These are phyloP conservation scores for Draba incana DNA, from an alignment of 345 rosid species.

Conservation along the genomic window DNA sequence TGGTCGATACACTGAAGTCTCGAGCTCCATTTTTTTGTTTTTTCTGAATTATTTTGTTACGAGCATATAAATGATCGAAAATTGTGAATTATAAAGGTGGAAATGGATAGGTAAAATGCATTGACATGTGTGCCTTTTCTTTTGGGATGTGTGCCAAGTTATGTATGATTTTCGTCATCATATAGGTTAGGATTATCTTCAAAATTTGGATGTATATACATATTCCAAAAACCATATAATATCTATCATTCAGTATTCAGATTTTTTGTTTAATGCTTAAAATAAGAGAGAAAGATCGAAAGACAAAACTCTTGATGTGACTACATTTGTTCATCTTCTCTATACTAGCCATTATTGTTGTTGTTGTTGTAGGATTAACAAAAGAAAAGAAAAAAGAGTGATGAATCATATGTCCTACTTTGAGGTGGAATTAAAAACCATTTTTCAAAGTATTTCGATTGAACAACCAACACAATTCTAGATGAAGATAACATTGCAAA, in stretches of 20 bases:
- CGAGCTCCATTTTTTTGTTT: constrained; percentile 30
- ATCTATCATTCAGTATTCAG: no score
- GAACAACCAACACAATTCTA: no score
- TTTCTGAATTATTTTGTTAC: background rate
- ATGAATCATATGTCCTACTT: no score
- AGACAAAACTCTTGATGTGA: background rate
- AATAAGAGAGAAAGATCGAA: background rate
- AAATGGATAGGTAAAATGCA: constrained; percentile 34
- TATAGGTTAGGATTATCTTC: constrained; percentile 34
- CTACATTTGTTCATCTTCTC: background rate
- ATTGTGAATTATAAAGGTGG: constrained; percentile 37
- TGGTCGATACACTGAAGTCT: constrained; percentile 39
- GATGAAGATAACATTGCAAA: no score
- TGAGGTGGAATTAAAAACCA: no score
- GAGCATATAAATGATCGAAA: constrained; percentile 6
- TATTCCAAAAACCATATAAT: background rate
- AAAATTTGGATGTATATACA: background rate
- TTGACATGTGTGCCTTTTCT: constrained; percentile 40
- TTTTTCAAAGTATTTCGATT: no score
- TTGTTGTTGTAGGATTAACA: background rate
- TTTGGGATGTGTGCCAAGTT: constrained; percentile 38
- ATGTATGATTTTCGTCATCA: constrained; percentile 38
- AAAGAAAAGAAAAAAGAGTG: no score
- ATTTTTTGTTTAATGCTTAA: background rate
- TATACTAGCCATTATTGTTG: background rate